Percentiles rank a stretch among this genome's conserved stretches.
Evolutionary conservation across 805 yeast genomes (phyloP).

Genomic region (Candida verbasci): DNA sequence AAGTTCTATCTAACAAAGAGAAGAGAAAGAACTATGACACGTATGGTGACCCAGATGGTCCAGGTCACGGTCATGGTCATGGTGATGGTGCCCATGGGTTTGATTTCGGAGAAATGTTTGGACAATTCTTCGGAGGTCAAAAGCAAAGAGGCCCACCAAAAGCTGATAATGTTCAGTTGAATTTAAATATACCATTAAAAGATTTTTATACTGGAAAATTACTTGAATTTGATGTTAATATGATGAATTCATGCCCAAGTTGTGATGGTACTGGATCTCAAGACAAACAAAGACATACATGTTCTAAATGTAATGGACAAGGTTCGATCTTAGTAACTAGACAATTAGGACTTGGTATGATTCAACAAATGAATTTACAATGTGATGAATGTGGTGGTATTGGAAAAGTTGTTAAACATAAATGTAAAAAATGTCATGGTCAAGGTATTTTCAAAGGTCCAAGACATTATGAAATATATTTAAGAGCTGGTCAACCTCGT

Average conservation of each 20-base stretch:
- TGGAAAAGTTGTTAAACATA: conserved; percentile 61
- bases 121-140: conserved; percentile 28
- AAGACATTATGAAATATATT: conserved; percentile 55
- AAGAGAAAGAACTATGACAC: conserved; percentile 66
- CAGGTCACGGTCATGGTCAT: conserved; percentile 16
- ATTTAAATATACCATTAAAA: conserved; percentile 51
- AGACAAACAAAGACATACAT: conserved; percentile 66
- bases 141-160: conserved; percentile 25
- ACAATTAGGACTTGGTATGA: conserved; percentile 87
- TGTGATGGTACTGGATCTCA: conserved; percentile 86
- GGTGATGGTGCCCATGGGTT: conserved; percentile 17
- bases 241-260: conserved; percentile 70
- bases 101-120: conserved; percentile 59
- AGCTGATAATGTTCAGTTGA: conserved; percentile 62
- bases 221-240: conserved; percentile 54
- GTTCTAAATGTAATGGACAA: conserved; percentile 68
- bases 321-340: conserved; percentile 64
- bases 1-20: conserved; percentile 68
- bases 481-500: conserved; percentile 70
- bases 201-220: conserved; percentile 71
- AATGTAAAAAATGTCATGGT: conserved; percentile 73
- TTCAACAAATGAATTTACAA: conserved; percentile 73
- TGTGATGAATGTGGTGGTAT: conserved; percentile 81
- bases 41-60: conserved; percentile 67
- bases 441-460: conserved; percentile 51